phyloP scores from a whole-genome alignment of 177 flowering plant species.

The Vitis hybrid region DNA sequence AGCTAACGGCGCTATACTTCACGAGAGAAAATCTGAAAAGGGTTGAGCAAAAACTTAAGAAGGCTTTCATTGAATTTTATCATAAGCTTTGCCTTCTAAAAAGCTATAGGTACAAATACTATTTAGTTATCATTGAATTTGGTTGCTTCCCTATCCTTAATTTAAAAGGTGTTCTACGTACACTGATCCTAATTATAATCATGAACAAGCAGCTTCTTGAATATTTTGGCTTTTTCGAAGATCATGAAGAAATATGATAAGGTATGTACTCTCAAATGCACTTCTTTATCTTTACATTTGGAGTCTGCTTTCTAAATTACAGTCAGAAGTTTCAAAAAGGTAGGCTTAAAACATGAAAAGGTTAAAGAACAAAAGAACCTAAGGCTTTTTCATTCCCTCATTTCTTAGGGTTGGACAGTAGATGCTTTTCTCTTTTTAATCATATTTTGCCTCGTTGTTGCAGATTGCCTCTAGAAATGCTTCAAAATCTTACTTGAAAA shows the following conservation, averaged over 20 bases:
- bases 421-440: no score
- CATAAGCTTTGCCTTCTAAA: slow-evolving; percentile 41
- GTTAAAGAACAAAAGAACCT: no score
- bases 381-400: no score
- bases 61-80: slow-evolving; percentile 39
- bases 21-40: slow-evolving; percentile 20
- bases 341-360: no score
- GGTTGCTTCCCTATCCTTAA: no score
- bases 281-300: no score
- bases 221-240: slow-evolving; percentile 39
- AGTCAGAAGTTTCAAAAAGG: no score
- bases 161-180: no score
- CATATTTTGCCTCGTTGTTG: background rate
- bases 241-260: slow-evolving; percentile 21
- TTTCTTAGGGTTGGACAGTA: no score
- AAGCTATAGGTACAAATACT: slow-evolving; percentile 29
- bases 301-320: no score
- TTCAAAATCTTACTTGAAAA: slow-evolving; percentile 44
- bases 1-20: slow-evolving; percentile 18
- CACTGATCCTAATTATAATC: no score
- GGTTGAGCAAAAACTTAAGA: slow-evolving; percentile 29
- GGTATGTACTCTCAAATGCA: slow-evolving; percentile 16
- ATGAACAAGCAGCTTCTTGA: slow-evolving; percentile 28
- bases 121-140: no score
- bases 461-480: slow-evolving; percentile 49